Conservation (phyloP, 2,329 filamentous ascomycete genomes). For the Thermoascus crustaceus region DNA sequence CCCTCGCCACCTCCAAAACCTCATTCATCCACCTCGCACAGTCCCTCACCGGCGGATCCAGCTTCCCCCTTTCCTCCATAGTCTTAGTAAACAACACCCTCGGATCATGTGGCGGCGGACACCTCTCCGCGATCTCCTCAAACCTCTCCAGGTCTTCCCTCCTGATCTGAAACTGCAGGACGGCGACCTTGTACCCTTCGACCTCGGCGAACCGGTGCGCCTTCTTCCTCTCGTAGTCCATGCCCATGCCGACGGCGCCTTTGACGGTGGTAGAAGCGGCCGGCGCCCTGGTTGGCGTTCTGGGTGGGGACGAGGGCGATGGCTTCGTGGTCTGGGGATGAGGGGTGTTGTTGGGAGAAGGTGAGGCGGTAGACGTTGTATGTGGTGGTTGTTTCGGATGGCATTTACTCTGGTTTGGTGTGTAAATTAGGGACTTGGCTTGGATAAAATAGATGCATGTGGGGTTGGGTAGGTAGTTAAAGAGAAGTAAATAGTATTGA, state of each 20-base stretch:
- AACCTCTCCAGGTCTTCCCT: conserved; percentile 2
- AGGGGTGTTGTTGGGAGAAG: neutral
- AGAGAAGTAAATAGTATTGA: too few relatives aligned
- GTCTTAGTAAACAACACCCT: too few relatives aligned
- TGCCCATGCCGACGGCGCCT: neutral
- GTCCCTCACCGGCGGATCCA: neutral
- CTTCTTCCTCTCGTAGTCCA: neutral
- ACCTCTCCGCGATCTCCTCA: neutral
- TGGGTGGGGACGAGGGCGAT: neutral
- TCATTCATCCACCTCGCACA: neutral
- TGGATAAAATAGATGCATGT: too few relatives aligned
- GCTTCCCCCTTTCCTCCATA: neutral
- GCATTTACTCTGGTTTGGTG: too few relatives aligned
- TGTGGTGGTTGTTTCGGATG: too few relatives aligned
- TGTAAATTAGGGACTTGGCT: too few relatives aligned
- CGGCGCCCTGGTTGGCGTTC: neutral
- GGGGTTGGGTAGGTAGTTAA: too few relatives aligned
- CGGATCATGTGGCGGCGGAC: neutral
- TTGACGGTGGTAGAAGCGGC: neutral
- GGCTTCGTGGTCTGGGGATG: neutral
- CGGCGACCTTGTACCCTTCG: neutral
- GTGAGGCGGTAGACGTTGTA: neutral
- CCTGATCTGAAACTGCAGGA: neutral
- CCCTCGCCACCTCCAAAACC: neutral
- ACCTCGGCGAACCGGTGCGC: neutral